These are phyloP conservation scores for Ceratobasidium sp. DNA, from an alignment of 1,284 basidiomycete species.

Conservation along the genomic window DNA sequence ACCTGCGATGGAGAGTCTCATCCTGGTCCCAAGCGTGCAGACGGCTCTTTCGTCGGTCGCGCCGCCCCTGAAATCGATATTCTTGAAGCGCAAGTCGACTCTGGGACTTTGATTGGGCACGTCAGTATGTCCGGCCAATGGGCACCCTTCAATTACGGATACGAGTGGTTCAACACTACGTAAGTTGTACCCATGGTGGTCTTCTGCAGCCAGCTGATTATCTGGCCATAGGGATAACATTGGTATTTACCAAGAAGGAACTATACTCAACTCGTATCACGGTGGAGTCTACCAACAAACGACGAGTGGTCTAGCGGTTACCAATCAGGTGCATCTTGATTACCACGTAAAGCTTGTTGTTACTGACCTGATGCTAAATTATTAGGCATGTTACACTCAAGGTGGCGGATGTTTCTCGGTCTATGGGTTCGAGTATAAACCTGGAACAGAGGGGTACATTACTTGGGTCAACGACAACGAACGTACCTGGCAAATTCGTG, in stretches of 20 bases:
- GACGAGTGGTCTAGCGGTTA: constrained; percentile 67
- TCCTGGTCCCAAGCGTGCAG: constrained; percentile 74
- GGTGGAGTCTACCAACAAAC: constrained; percentile 76
- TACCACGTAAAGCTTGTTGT: no score
- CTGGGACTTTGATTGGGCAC: constrained; percentile 55
- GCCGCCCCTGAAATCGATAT: constrained; percentile 61
- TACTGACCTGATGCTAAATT: not conserved
- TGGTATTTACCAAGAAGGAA: constrained; percentile 63
- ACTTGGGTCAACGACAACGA: constrained; percentile 79
- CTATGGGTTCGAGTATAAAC: constrained; percentile 77
- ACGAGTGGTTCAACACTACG: constrained; percentile 29
- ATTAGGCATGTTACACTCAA: constrained; percentile 58
- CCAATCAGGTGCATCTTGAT: constrained; percentile 54
- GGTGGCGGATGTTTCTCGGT: constrained; percentile 63
- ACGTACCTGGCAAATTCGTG: constrained; percentile 81
- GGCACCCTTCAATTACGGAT: constrained; percentile 66
- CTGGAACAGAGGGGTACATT: constrained; percentile 75
- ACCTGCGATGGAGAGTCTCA: constrained; percentile 78
- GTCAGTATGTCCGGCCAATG: constrained; percentile 74
- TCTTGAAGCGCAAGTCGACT: constrained; percentile 54
- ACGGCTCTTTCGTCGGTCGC: constrained; percentile 78
- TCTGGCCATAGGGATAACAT: constrained; percentile 58
- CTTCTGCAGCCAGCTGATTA: constrained; percentile 56
- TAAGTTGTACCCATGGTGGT: constrained; percentile 55
- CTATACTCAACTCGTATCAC: constrained; percentile 66